phyloP scores from a whole-genome alignment of 192 early-diverging fungal genomes.

The Coemansia sp. region DNA sequence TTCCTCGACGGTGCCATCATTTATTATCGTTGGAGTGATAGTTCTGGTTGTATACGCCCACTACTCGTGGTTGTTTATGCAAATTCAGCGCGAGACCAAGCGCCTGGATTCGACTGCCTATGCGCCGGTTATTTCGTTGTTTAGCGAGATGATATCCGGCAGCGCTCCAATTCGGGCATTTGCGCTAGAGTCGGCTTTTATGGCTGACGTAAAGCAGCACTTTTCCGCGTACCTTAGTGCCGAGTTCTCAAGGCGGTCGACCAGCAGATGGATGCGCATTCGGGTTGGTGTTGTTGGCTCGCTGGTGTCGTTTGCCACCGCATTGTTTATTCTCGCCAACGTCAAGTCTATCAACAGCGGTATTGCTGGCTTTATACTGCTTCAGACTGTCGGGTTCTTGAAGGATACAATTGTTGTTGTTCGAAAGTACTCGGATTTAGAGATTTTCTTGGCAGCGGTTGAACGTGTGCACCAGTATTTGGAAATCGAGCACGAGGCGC shows the following conservation, averaged over 20 bases:
- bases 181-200: slow-evolving; percentile 66
- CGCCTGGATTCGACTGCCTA: slow-evolving; percentile 69
- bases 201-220: slow-evolving; percentile 55
- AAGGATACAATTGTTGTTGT: slow-evolving; percentile 69
- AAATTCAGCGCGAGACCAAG: slow-evolving; percentile 77
- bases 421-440: slow-evolving; percentile 67
- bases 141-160: slow-evolving; percentile 71
- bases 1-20: slow-evolving; percentile 62
- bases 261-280: slow-evolving; percentile 76
- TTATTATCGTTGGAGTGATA: slow-evolving; percentile 64
- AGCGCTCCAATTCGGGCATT: slow-evolving; percentile 76
- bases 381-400: slow-evolving; percentile 78
- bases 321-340: slow-evolving; percentile 58
- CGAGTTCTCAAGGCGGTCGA: slow-evolving; percentile 72
- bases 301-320: slow-evolving; percentile 66
- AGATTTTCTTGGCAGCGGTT: slow-evolving; percentile 74
- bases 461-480: slow-evolving; percentile 80
- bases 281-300: slow-evolving; percentile 73
- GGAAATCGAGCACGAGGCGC: slow-evolving; percentile 73
- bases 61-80: slow-evolving; percentile 67
- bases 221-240: slow-evolving; percentile 72
- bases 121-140: slow-evolving; percentile 71
- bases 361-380: slow-evolving; percentile 78
- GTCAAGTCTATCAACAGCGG: slow-evolving; percentile 68
- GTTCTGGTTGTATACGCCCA: slow-evolving; percentile 62